phyloP scores from a whole-genome alignment of 352 stramenopile species.

The Phytophthora podocarpi region DNA sequence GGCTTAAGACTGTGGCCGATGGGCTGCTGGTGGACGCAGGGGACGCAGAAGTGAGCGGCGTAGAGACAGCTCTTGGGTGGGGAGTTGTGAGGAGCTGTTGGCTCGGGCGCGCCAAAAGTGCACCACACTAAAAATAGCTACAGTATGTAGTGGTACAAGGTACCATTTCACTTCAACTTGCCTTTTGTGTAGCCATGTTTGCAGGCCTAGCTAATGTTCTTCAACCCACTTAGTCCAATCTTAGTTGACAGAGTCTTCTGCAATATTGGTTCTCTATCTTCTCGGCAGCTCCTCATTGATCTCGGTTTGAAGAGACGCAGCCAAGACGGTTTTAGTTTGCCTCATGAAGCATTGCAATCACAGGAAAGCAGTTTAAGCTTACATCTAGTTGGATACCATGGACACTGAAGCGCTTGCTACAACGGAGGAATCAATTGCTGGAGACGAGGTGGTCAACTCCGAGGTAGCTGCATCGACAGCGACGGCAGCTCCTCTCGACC shows the following conservation, averaged over 20 bases:
- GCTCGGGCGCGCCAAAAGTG: constrained; percentile 18
- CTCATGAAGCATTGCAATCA: too few species aligned
- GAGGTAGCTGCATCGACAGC: neutral
- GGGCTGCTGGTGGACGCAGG: constrained; percentile 15
- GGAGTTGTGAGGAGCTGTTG: constrained; percentile 20
- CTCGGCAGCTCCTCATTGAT: too few species aligned
- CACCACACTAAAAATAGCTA: constrained; percentile 32
- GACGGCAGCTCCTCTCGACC: constrained; percentile 15
- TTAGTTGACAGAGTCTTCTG: too few species aligned
- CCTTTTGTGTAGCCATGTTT: constrained; percentile 18
- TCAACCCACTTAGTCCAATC: neutral
- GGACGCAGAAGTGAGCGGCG: constrained; percentile 17
- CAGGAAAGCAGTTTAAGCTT: too few species aligned
- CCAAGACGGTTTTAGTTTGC: neutral
- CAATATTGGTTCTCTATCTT: too few species aligned
- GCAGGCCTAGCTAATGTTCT: too few species aligned
- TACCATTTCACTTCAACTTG: constrained; percentile 26
- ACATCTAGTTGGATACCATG: constrained; percentile 11
- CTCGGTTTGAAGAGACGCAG: too few species aligned
- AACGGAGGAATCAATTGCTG: neutral
- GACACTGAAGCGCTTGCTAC: constrained; percentile 10
- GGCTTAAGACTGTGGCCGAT: neutral
- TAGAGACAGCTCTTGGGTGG: constrained; percentile 1
- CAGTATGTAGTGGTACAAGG: constrained; percentile 11
- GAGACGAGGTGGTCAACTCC: neutral